Conservation (phyloP, 208 protist genomes). For the Phytomonas francai region DNA sequence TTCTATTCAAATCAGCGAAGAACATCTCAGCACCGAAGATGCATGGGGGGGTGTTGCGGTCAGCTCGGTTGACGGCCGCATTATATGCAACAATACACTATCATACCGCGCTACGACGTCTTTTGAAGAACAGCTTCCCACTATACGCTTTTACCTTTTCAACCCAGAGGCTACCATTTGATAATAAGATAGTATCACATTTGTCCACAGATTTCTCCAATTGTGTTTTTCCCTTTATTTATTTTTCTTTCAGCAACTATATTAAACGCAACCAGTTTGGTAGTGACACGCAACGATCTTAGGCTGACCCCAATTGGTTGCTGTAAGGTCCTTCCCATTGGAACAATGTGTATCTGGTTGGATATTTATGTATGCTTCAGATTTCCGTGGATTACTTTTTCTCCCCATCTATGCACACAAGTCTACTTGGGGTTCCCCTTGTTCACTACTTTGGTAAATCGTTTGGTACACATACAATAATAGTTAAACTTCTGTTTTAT, state of each 20-base stretch:
- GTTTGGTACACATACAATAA: constrained; percentile 3
- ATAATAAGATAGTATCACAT: constrained; percentile 12
- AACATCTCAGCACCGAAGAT: constrained; percentile 57
- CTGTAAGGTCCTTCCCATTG: neutral
- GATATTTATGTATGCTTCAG: neutral
- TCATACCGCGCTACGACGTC: constrained; percentile 76
- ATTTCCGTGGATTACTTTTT: neutral
- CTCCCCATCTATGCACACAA: neutral
- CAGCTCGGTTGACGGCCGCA: constrained; percentile 60
- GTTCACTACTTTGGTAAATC: neutral
- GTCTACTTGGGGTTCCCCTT: neutral
- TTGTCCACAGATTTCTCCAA: neutral
- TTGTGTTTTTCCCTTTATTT: constrained; percentile 12
- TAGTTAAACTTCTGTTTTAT: neutral
- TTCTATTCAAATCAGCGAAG: constrained; percentile 36
- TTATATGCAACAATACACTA: constrained; percentile 87
- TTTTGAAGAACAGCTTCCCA: constrained; percentile 85
- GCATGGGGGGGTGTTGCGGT: constrained; percentile 76
- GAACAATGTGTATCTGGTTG: neutral
- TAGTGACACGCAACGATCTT: neutral
- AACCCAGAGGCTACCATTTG: constrained; percentile 44
- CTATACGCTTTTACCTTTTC: constrained; percentile 84
- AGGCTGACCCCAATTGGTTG: constrained; percentile 4
- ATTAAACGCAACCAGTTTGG: neutral
- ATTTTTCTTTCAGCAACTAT: constrained; percentile 2